Base-by-base conservation (phyloP, 768 basidiomycete species). In the Pisolithus albus region DNA sequence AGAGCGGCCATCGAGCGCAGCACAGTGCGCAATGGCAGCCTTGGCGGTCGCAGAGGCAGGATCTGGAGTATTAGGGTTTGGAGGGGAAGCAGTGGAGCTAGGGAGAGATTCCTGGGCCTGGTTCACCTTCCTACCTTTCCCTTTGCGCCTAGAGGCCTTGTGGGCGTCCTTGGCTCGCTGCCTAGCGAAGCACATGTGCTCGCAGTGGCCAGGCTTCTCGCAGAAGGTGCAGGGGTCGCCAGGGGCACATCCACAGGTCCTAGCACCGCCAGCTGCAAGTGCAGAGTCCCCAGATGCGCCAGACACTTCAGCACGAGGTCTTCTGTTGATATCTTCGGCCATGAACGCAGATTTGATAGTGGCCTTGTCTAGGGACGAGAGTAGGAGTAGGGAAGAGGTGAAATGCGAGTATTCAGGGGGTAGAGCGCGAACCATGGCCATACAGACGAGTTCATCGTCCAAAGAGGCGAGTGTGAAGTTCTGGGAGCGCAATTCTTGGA, bases 401-500 rank as follows among this genome's bases (percentile, higher is more conserved):
- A 58, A 60, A 18, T 55, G 52, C 23, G 3, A 26, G 47, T 53
- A 55, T 0, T 60, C 52, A 0, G 44, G 15, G 2, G 46, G 51
- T 18, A 60, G 40, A 1, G 56, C 16, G 11, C 46, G 49, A 28
- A 59, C 46, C 53, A 59, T 55, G 3, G 26, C 26, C 26, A 26
- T 26, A 23, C 56, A 56, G 28, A 49, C 41, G 2, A 9, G 30
- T 30, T 30, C 30, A 30, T 30, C 30, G 8, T 30, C 30, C 30
- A 30, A 30, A 9, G 30, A 30, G 7, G 30, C 1, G 7, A 30
- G 30, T 30, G 30, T 30, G 30, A 30, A 30, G 8, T 30, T 6
- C 1, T 39, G 3, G 0, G 24, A 11, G 28, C 19, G 16, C 1
- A 58, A 47, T 0, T 58, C 47, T 23, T 60, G 34, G 16, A 60